phyloP scores from a whole-genome alignment of 495 filamentous ascomycete species.

The Glonium stellatum region DNA sequence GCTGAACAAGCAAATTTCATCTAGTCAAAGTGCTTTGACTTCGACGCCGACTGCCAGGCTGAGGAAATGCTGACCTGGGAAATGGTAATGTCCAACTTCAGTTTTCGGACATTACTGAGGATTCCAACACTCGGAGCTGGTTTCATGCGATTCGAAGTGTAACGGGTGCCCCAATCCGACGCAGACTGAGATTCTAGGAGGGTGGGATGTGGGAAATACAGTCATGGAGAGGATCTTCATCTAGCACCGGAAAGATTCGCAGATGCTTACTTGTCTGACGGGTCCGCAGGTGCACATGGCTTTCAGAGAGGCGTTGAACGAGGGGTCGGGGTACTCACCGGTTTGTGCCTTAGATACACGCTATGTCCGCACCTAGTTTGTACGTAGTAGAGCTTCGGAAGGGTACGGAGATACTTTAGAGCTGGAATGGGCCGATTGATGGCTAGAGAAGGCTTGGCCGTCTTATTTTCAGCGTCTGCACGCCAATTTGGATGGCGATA shows the following conservation, averaged over 20 bases:
- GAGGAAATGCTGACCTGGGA: background rate
- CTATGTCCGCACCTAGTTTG: no score
- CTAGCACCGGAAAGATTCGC: background rate
- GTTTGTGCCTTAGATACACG: no score
- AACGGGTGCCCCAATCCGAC: background rate
- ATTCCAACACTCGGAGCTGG: background rate
- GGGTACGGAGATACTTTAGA: background rate
- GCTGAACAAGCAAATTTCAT: background rate
- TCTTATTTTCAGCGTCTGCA: background rate
- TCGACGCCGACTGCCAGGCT: background rate
- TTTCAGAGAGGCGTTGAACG: background rate
- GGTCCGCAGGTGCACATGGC: background rate
- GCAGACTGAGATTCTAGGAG: background rate
- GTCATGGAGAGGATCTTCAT: background rate
- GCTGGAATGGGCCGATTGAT: background rate
- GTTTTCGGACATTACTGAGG: background rate
- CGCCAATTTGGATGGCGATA: no score
- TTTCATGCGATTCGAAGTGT: background rate
- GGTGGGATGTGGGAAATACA: background rate
- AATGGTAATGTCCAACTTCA: background rate
- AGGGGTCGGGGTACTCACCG: no score
- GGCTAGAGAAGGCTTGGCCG: slow-evolving; percentile 1
- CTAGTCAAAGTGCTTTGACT: background rate
- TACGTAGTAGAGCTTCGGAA: background rate
- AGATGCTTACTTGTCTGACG: background rate